Evolutionary conservation across 192 early-diverging fungal species (phyloP).

Genomic region (Backusella tuberculispora): DNA sequence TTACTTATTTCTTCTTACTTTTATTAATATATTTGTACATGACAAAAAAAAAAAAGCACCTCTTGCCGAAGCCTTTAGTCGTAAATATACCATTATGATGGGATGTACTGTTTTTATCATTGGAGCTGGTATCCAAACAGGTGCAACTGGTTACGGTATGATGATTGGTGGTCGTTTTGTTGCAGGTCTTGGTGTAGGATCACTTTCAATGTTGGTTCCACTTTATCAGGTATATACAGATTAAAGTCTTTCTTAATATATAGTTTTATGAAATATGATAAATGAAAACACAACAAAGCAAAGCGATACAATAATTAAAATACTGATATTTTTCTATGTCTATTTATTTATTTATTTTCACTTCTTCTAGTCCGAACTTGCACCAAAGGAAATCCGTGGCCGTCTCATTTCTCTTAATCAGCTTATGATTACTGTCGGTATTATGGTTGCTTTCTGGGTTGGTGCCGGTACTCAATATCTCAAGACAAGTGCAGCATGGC

Average conservation of each 20-base stretch:
- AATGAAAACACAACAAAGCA: background rate
- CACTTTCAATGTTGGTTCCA: slow-evolving; percentile 35
- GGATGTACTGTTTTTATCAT: slow-evolving; percentile 69
- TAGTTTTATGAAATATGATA: no score
- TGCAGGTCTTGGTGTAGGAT: slow-evolving; percentile 60
- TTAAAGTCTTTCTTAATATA: no score
- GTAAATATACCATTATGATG: slow-evolving; percentile 69
- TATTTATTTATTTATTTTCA: background rate
- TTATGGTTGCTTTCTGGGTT: slow-evolving; percentile 62
- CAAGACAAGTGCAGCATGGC: slow-evolving; percentile 64
- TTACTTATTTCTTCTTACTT: background rate
- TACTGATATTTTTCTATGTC: background rate
- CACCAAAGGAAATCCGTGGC: slow-evolving; percentile 83
- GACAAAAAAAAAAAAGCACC: background rate
- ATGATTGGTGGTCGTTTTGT: slow-evolving; percentile 78
- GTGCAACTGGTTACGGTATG: slow-evolving; percentile 54
- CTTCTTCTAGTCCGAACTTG: slow-evolving; percentile 63
- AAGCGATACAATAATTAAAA: background rate
- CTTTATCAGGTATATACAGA: slow-evolving; percentile 32
- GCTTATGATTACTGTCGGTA: slow-evolving; percentile 89
- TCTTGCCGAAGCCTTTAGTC: slow-evolving; percentile 46
- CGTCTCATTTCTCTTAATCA: slow-evolving; percentile 87
- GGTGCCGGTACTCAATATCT: slow-evolving; percentile 38
- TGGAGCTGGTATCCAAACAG: slow-evolving; percentile 76
- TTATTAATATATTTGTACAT: background rate